phyloP scores from a whole-genome alignment of 345 rosid genomes.

The Lenwebbia sp. region DNA sequence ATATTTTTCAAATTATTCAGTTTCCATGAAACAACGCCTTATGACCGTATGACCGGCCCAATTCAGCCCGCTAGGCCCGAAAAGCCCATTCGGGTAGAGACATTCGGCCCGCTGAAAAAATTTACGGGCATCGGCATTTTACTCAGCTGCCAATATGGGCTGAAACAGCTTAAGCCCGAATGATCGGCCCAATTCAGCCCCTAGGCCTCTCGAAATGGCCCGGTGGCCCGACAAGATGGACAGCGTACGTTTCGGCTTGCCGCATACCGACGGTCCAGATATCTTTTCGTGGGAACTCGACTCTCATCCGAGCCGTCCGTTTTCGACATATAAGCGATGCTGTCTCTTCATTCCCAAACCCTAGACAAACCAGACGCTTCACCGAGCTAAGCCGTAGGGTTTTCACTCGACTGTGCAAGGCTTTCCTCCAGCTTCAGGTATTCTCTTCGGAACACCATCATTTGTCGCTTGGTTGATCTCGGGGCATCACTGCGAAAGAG shows the following conservation, averaged over 20 bases:
- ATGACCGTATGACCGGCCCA: too few species aligned
- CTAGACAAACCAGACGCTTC: neutral
- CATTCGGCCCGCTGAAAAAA: neutral
- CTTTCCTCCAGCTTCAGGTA: neutral
- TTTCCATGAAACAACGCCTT: too few species aligned
- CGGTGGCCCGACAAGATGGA: too few species aligned
- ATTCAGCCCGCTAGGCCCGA: neutral
- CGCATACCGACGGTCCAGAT: neutral
- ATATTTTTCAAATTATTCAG: too few species aligned
- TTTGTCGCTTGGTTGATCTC: neutral
- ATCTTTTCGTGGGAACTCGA: neutral
- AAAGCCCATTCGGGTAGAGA: neutral
- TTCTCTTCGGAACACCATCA: neutral
- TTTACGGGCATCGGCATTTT: neutral
- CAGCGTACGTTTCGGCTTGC: neutral
- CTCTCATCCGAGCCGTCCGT: neutral
- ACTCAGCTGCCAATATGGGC: neutral
- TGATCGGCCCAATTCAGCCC: neutral
- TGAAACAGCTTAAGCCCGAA: neutral
- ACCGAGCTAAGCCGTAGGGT: neutral
- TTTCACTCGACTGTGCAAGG: neutral
- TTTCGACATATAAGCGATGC: neutral
- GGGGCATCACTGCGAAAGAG: neutral
- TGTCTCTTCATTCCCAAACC: neutral
- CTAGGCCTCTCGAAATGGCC: neutral